Evolutionary conservation across 1,284 basidiomycete genomes (phyloP), one percentile per base, ranked within the genome.

Genomic region (Cutaneotrichosporon cutaneum): DNA sequence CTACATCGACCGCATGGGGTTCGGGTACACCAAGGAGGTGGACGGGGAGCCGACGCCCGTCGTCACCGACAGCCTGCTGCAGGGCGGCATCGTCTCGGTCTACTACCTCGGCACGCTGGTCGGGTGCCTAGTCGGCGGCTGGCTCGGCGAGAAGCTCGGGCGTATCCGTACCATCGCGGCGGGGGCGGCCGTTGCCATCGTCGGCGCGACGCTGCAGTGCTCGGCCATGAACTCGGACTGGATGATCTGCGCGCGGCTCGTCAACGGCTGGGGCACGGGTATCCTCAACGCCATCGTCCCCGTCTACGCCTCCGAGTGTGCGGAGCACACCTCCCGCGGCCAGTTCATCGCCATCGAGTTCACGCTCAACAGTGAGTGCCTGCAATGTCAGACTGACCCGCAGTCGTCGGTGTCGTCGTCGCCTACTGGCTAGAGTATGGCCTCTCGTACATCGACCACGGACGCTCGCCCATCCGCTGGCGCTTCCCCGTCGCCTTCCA

Each of bases 391-490:
- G n/a, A n/a, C n/a, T n/a, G n/a, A n/a, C n/a, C n/a, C n/a, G n/a
- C n/a, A n/a, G n/a, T 0, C 85, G 85, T 35, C 83, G 86, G 87
- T 7, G 85, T 88, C 60, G 79, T 88, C 35, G 61, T 69, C 42
- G 61, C 68, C 0, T 57, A 58, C 54, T 69, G 84, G 84, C 83
- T 87, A 50, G 79, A 80, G 59, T 77, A 80, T 32, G 81, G 76
- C 2, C 72, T 80, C 44, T 80, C 68, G 45, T 81, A 67, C 63
- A 67, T 77, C 39, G 56, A 62, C 51, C 85, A 85, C 3, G 87
- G 86, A 66, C 85, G 85, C 13, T 84, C 80, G 45, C 82, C 84
- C 63, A 86, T 80, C 70, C 80, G 87, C 63, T 88, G 85, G 84
- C 78, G 86, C 30, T 62, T 78, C 42, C 77, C 77, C 30, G 63